phyloP scores from a whole-genome alignment of 1,139 yeast species.

The Magnusiomyces magnusii region DNA sequence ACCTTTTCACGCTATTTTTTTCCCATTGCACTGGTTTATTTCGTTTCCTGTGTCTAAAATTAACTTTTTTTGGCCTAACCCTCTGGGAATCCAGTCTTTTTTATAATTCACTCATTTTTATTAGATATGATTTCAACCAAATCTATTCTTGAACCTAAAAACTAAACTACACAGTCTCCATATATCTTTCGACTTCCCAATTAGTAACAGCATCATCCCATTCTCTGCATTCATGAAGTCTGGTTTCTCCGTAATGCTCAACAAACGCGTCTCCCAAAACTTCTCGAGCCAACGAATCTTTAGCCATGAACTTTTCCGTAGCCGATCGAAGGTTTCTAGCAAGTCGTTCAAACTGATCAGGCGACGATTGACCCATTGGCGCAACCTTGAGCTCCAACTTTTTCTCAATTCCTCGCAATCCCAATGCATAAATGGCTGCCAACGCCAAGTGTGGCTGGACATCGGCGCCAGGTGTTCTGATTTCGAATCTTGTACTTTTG shows the following conservation, averaged over 20 bases:
- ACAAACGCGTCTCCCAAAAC: slow-evolving; percentile 34
- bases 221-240: slow-evolving; percentile 29
- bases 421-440: slow-evolving; percentile 33
- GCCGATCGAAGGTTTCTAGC: slow-evolving; percentile 30
- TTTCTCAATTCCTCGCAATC: slow-evolving; percentile 31
- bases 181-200: slow-evolving; percentile 34
- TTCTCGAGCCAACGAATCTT: slow-evolving; percentile 30
- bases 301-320: slow-evolving; percentile 26
- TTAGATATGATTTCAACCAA: not conserved
- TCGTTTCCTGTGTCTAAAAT: too few species aligned
- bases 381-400: slow-evolving; percentile 26
- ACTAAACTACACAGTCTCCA: slow-evolving; percentile 29
- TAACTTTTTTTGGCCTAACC: too few species aligned
- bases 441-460: slow-evolving; percentile 34
- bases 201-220: slow-evolving; percentile 35
- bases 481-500: slow-evolving; percentile 32
- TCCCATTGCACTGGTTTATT: too few species aligned
- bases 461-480: slow-evolving; percentile 37
- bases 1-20: too few species aligned
- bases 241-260: slow-evolving; percentile 33
- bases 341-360: slow-evolving; percentile 24
- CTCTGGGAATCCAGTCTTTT: too few species aligned
- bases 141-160: not conserved
- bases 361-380: slow-evolving; percentile 27
- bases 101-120: too few species aligned